These are phyloP conservation scores for Setomelanomma holmii DNA, from an alignment of 2,329 filamentous ascomycete genomes.

Conservation along the genomic window DNA sequence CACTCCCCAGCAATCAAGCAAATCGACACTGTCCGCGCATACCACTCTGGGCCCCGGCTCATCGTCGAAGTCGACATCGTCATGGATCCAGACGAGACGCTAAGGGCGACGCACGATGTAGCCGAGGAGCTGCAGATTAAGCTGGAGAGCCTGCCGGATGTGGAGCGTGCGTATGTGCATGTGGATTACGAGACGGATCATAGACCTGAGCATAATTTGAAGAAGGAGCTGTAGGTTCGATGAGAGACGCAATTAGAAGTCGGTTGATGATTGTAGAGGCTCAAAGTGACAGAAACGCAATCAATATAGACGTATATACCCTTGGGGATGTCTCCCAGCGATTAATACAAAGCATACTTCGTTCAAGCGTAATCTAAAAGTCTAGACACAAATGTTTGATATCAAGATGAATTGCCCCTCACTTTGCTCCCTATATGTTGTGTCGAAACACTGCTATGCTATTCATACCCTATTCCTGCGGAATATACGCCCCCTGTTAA, in stretches of 20 bases:
- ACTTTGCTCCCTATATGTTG: too few species aligned
- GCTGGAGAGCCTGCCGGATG: slow-evolving; percentile 86
- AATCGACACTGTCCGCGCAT: slow-evolving; percentile 94
- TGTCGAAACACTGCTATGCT: too few species aligned
- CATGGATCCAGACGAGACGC: slow-evolving; percentile 77
- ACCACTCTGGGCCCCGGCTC: slow-evolving; percentile 85
- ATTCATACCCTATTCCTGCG: too few species aligned
- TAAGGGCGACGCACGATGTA: slow-evolving; percentile 86
- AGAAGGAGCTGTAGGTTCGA: slow-evolving; percentile 64
- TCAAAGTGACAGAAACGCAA: too few species aligned
- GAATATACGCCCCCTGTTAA: too few species aligned
- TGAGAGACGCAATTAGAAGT: background rate
- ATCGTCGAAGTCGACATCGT: slow-evolving; percentile 97
- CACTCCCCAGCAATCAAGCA: slow-evolving; percentile 80
- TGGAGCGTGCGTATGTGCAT: slow-evolving; percentile 94
- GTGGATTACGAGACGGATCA: slow-evolving; percentile 97
- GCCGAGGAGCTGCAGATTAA: slow-evolving; percentile 95
- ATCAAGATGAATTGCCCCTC: too few species aligned
- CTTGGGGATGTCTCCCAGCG: too few species aligned
- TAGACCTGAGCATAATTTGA: slow-evolving; percentile 81
- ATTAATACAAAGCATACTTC: too few species aligned
- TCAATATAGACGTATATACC: too few species aligned
- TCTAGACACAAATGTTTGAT: too few species aligned
- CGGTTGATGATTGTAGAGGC: too few species aligned
- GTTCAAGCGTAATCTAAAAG: too few species aligned